Evolutionary conservation across 192 early-diverging fungal species (phyloP), one percentile per base, ranked within the genome.

Genomic region (Phlyctochytrium bullatum): DNA sequence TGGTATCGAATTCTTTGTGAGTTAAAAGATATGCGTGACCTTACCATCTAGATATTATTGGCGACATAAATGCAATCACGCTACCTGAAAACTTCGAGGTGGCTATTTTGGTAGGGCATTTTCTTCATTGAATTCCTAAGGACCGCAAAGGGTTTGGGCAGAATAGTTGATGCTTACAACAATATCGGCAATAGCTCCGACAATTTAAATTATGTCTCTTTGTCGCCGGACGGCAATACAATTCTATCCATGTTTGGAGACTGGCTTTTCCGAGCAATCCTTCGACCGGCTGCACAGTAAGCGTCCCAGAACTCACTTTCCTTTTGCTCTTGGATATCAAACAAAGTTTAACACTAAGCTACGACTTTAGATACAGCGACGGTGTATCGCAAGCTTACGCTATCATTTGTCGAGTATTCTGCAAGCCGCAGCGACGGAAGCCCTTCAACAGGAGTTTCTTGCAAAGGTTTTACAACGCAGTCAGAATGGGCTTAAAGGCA

Each of bases 171-270:
- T n/a, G n/a, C n/a, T n/a, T n/a, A n/a, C n/a, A n/a, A n/a, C n/a
- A n/a, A n/a, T n/a, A n/a, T n/a, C n/a, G n/a, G n/a, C n/a, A n/a
- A n/a, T n/a, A n/a, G n/a, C n/a, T n/a, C n/a, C n/a, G n/a, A n/a
- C n/a, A n/a, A n/a, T n/a, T n/a, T n/a, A n/a, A n/a, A n/a, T n/a
- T n/a, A n/a, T n/a, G n/a, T n/a, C n/a, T n/a, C n/a, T n/a, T n/a
- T n/a, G n/a, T n/a, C n/a, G 1, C 73, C 73, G 2, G 77, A 92
- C 73, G 90, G 89, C 20, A 93, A 92, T 61, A 91, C 89, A 0
- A 52, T 95, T 6, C 79, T 95, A 53, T 76, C 87, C 62, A 92
- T 93, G 88, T 92, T 93, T 85, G 91, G 90, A 1, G 60, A 72
- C 0, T 92, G 87, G 84, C 76, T 95, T 6, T 93, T 93, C 81